Percentiles rank a stretch among this genome's conserved stretches.
Conservation (phyloP, 495 filamentous ascomycete species). For the Neurospora sublineolata region DNA sequence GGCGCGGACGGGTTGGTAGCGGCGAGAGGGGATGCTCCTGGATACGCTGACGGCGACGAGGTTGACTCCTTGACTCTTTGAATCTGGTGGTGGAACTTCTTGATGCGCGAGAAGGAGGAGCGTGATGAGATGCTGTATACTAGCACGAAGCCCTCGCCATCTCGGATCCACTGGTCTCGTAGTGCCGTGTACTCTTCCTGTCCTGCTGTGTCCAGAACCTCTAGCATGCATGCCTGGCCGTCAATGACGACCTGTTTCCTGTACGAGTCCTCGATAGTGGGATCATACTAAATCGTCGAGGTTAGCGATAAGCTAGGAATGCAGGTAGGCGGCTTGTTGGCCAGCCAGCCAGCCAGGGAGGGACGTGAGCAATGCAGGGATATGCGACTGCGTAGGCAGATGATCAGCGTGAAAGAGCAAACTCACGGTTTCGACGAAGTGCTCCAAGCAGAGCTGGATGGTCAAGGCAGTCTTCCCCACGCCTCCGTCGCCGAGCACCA, state of each 20-base stretch:
- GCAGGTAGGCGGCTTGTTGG: not conserved
- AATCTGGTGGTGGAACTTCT: conserved; percentile 91
- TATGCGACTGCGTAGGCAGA: not conserved
- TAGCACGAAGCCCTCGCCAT: conserved; percentile 93
- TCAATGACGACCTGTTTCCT: conserved; percentile 98
- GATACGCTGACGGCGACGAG: conserved; percentile 63
- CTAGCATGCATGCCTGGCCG: conserved; percentile 91
- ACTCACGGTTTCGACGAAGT: conserved; percentile 47
- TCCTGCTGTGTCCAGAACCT: conserved; percentile 96
- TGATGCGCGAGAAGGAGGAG: conserved; percentile 88
- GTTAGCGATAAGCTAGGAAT: not conserved
- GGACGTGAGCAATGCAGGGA: not conserved
- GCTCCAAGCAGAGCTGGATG: conserved; percentile 72
- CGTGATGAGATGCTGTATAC: conserved; percentile 97
- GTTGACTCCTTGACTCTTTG: conserved; percentile 94
- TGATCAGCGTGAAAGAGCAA: conserved; percentile 1
- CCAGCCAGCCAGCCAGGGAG: not conserved
- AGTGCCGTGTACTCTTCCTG: conserved; percentile 98
- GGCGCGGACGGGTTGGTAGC: conserved; percentile 44
- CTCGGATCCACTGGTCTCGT: conserved; percentile 95
- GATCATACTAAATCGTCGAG: conserved; percentile 56
- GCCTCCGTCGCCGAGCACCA: conserved; percentile 71
- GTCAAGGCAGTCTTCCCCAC: conserved; percentile 96
- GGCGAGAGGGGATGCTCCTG: conserved; percentile 47
- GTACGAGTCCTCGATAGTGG: conserved; percentile 95